These are phyloP conservation scores for Lindgomyces ingoldianus DNA, from an alignment of 495 filamentous ascomycete genomes.

Conservation along the genomic window DNA sequence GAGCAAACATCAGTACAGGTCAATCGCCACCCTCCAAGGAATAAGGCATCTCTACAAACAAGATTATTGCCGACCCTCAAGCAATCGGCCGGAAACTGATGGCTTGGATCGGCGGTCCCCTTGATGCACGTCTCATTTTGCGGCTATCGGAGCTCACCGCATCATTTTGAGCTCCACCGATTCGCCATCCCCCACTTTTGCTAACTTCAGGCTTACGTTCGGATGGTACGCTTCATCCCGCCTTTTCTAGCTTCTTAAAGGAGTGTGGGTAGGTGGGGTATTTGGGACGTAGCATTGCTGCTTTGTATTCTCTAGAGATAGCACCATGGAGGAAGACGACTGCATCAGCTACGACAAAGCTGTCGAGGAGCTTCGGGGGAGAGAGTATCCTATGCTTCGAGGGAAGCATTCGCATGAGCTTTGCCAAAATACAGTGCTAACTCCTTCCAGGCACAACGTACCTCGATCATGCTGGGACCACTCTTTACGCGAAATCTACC, in stretches of 20 bases:
- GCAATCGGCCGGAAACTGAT: neutral
- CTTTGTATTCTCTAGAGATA: no score
- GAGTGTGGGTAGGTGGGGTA: conserved; percentile 26
- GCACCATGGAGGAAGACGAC: conserved; percentile 29
- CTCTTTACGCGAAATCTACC: conserved; percentile 75
- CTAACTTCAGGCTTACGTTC: conserved; percentile 8
- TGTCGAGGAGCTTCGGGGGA: conserved; percentile 65
- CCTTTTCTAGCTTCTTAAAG: conserved; percentile 2
- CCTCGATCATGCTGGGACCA: conserved; percentile 91
- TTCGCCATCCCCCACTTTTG: conserved; percentile 36
- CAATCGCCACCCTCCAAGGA: neutral
- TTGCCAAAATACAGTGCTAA: neutral
- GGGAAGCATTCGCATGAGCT: conserved; percentile 54
- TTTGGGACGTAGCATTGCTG: no score
- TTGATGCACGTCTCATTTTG: neutral
- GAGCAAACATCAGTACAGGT: neutral
- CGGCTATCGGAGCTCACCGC: conserved; percentile 36
- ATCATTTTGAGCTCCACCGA: conserved; percentile 3
- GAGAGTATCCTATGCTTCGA: conserved; percentile 83
- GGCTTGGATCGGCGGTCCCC: neutral
- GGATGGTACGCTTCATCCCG: conserved; percentile 21
- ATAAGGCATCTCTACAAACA: neutral
- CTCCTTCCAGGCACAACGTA: conserved; percentile 66
- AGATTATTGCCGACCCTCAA: neutral
- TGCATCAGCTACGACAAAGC: conserved; percentile 23